Percentiles rank a stretch among this genome's conserved stretches.
Conservation (phyloP, 805 yeast genomes). For the Wickerhamomyces queroliae region DNA sequence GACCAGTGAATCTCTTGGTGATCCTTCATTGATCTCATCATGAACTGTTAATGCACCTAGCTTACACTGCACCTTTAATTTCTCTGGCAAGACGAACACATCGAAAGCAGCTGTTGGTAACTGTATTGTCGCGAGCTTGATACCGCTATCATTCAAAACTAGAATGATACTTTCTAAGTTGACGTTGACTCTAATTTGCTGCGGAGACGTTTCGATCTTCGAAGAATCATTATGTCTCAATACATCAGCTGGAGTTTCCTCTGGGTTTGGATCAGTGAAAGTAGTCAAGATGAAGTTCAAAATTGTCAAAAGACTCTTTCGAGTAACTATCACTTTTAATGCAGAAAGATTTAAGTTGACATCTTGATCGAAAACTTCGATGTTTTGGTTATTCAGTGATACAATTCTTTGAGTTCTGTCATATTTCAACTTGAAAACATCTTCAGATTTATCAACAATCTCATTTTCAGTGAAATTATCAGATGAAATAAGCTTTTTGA, state of each 20-base stretch:
- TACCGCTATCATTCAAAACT: conserved; percentile 77
- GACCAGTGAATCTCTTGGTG: conserved; percentile 50
- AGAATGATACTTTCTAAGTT: conserved; percentile 67
- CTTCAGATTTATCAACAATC: conserved; percentile 29
- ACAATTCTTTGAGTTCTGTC: conserved; percentile 55
- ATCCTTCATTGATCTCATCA: conserved; percentile 68
- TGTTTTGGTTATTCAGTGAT: conserved; percentile 41
- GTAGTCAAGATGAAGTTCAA: conserved; percentile 81
- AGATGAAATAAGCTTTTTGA: conserved; percentile 66
- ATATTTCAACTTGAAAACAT: conserved; percentile 56
- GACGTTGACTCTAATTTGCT: conserved; percentile 64
- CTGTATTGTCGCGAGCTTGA: conserved; percentile 72
- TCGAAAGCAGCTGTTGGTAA: conserved; percentile 68
- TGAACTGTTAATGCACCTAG: conserved; percentile 74
- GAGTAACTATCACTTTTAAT: conserved; percentile 64
- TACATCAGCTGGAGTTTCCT: conserved; percentile 62
- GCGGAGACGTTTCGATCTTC: conserved; percentile 57
- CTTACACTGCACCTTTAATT: conserved; percentile 62
- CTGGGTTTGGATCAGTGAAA: conserved; percentile 76
- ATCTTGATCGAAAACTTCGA: conserved; percentile 74
- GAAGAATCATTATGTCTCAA: conserved; percentile 61
- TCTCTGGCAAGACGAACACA: conserved; percentile 67
- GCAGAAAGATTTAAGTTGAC: conserved; percentile 72
- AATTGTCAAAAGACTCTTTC: conserved; percentile 72
- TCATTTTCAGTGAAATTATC: conserved; percentile 37